Base-by-base conservation (phyloP, 768 basidiomycete species). In the Tylopilus subfusipes region DNA sequence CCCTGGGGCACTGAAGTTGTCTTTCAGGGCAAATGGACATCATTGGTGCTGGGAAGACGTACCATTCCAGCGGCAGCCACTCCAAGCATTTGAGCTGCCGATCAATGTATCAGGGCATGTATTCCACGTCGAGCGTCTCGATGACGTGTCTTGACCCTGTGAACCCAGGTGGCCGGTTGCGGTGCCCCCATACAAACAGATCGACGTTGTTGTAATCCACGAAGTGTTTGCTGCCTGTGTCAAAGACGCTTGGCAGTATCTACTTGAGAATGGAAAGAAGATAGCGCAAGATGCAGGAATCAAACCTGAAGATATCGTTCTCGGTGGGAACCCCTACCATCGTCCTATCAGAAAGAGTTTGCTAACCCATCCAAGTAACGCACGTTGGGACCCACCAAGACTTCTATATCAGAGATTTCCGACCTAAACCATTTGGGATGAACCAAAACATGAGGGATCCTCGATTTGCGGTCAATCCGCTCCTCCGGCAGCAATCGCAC, bases 161-260 rank as follows among this genome's bases (percentile, higher is more conserved):
- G 14, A 31, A 13, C 3, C 8, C 2, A 80, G 79, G 33, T 80
- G 79, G 79, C 67, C 77, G 2, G 68, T 81, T 22, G 68, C 72
- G 1, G 72, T 78, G 3, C 70, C 73, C 14, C 67, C 74, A 3
- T 65, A 69, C 18, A 60, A 64, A 33, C 69, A 78, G 46, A 66
- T 72, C 0, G 72, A 75, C 30, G 71, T 78, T n/a, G 69, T 68
- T 18, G 63, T 78, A 21, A 51, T 70, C 7, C 76, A 80, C 45
- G 69, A 70, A 42, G 56, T 50, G 5, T 56, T 45, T n/a, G 34
- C 72, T 24, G 25, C 58, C 8, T 59, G 60, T 18, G 61, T 72
- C 14, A 66, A 66, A 19, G 66, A 72, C 6, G 77, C 76, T 5
- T 78, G 78, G 78, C 55, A 62, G 19, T 73, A 69, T 46, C 59